Conservation (phyloP, 2,329 filamentous ascomycete species). For the Alternaria hordeiaustralica region DNA sequence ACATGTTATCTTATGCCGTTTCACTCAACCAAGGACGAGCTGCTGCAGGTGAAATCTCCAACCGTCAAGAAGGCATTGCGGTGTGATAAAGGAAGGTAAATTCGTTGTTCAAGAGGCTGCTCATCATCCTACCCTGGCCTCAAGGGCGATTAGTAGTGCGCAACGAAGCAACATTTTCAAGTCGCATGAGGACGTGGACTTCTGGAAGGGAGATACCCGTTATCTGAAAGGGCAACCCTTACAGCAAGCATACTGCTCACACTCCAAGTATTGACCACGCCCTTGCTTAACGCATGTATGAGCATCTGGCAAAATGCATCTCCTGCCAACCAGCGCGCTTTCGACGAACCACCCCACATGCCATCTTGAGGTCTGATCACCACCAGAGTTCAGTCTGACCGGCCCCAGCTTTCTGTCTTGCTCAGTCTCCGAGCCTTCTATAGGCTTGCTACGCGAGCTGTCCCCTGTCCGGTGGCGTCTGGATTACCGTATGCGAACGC, state of each 20-base stretch:
- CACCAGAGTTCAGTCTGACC: background rate
- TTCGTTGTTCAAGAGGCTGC: rapidly evolving
- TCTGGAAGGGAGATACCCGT: background rate
- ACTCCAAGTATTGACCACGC: background rate
- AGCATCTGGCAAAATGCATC: background rate
- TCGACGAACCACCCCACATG: rapidly evolving
- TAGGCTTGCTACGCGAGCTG: background rate
- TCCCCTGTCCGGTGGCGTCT: background rate
- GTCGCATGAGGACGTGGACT: background rate
- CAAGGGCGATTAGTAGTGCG: background rate
- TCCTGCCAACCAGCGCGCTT: background rate
- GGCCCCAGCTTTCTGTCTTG: background rate
- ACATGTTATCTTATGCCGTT: background rate
- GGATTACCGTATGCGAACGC: background rate
- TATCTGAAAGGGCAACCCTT: background rate
- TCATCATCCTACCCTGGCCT: background rate
- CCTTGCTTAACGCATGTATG: background rate
- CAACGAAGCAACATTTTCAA: background rate
- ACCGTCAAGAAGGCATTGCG: background rate
- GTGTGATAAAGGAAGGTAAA: background rate
- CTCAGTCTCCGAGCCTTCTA: background rate
- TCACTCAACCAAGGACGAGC: background rate
- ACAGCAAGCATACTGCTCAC: background rate
- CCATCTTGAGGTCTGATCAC: background rate
- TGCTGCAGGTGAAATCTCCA: background rate